phyloP scores from a whole-genome alignment of 495 filamentous ascomycete genomes.

The Podospora anserina region DNA sequence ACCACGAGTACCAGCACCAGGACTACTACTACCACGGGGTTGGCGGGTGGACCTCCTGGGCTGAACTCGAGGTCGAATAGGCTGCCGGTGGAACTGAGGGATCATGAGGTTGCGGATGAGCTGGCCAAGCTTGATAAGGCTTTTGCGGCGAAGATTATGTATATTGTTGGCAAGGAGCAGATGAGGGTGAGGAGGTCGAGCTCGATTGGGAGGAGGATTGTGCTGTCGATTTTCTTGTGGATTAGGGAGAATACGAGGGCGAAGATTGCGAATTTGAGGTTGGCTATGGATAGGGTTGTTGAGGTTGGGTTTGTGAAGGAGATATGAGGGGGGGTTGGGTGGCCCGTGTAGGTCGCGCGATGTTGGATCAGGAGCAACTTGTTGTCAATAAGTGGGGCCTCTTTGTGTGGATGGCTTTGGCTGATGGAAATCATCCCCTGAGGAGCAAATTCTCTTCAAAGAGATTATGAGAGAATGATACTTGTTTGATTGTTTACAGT shows the following conservation, averaged over 20 bases:
- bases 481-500: background rate
- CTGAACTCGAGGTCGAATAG: conserved; percentile 1
- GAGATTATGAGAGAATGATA: background rate
- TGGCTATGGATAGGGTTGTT: conserved; percentile 59
- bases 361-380: background rate
- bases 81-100: conserved; percentile 50
- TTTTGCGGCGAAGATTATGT: conserved; percentile 54
- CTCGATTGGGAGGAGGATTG: conserved; percentile 42
- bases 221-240: conserved; percentile 61
- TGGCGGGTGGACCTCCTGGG: background rate
- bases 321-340: conserved; percentile 34
- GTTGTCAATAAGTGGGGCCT: background rate
- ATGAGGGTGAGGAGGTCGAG: conserved; percentile 44
- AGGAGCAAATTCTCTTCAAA: background rate
- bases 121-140: conserved; percentile 49
- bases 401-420: background rate
- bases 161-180: conserved; percentile 67
- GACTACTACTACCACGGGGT: background rate
- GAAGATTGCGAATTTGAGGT: conserved; percentile 58
- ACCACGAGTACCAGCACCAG: background rate
- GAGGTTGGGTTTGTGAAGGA: conserved; percentile 72
- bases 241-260: conserved; percentile 63
- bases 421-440: background rate
- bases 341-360: background rate
- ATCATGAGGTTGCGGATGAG: conserved; percentile 33